Evolutionary conservation across 192 early-diverging fungal genomes (phyloP).

Genomic region (Podila verticillata): DNA sequence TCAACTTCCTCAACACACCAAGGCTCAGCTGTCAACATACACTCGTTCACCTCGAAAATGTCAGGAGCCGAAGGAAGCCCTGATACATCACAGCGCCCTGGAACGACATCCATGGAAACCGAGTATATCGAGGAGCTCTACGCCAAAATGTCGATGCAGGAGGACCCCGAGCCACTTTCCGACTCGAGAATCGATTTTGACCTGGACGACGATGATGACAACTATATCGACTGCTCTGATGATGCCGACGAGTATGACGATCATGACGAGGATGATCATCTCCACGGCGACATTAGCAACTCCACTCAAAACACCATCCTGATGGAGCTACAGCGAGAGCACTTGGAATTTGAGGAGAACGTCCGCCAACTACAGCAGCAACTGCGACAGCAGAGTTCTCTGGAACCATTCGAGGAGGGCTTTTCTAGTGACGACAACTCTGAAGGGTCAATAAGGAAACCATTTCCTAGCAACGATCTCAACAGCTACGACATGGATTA

Average conservation of each 20-base stretch:
- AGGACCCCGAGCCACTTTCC: background rate
- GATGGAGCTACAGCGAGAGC: slow-evolving; percentile 43
- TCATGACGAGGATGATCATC: slow-evolving; percentile 24
- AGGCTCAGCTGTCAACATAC: background rate
- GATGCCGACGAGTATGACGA: slow-evolving; percentile 35
- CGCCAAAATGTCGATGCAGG: slow-evolving; percentile 8
- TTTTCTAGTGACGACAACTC: slow-evolving; percentile 1
- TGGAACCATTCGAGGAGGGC: slow-evolving; percentile 10
- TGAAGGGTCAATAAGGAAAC: too few species aligned
- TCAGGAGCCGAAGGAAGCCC: background rate
- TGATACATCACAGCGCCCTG: background rate
- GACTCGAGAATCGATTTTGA: slow-evolving; percentile 6
- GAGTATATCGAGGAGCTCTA: slow-evolving; percentile 45
- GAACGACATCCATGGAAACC: slow-evolving; percentile 43
- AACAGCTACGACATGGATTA: background rate
- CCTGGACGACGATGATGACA: slow-evolving; percentile 11
- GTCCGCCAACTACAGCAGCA: slow-evolving; percentile 41
- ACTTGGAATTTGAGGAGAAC: slow-evolving; percentile 50
- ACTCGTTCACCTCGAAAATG: background rate
- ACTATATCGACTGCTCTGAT: slow-evolving; percentile 8
- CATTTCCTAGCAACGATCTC: too few species aligned
- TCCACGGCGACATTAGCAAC: slow-evolving; percentile 35
- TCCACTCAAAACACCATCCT: slow-evolving; percentile 41
- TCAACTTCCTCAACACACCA: background rate
- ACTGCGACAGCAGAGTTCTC: slow-evolving; percentile 27